Evolutionary conservation across 1,139 yeast species (phyloP), one percentile per base, ranked within the genome.

Genomic region (Kluyveromyces marxianus): DNA sequence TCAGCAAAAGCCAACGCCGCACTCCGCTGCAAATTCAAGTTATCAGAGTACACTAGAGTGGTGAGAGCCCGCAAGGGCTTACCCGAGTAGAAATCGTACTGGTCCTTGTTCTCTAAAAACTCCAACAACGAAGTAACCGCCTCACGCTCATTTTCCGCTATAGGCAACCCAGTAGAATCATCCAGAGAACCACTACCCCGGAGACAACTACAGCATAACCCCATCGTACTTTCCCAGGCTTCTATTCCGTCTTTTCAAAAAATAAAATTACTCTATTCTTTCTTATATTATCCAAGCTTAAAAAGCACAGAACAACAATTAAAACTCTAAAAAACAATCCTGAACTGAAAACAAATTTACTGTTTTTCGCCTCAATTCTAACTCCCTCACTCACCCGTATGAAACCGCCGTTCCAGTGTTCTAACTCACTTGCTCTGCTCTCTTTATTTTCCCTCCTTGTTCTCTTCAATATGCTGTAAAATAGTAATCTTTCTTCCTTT

Each of bases 1-100:
- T 92, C 99, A 7, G 98, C 98, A 73, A 92, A 92, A 8, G 98
- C 98, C 57, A 92, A 75, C 5, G 98, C 98, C 2, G 99, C 99
- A 65, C 96, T 86, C 61, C 98, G 79, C 67, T 92, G 97, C 50
- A 92, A 75, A 64, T 92, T 97, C 55, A 92, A 79, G 63, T 92
- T 92, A 58, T 92, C 97, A 1, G 96, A 86, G 65, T 92, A 88
- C 3, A 92, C 98, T 60, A 92, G 75, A 0, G 97, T 92, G 48
- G 94, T 84, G 53, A 92, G 74, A 3, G 98, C 97, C 54, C 87
- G 77, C 47, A 92, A 72, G 0, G 95, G 95, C 0, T 90, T 90
- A 52, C 94, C 94, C 40, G 92, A 83, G 69, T 90, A 92, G 60
- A 94, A 89, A 67, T 92, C 97, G 46, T 87, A 54, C 45, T 57